Conservation (phyloP, 2,329 filamentous ascomycete species). For the Grosmannia serpens region DNA sequence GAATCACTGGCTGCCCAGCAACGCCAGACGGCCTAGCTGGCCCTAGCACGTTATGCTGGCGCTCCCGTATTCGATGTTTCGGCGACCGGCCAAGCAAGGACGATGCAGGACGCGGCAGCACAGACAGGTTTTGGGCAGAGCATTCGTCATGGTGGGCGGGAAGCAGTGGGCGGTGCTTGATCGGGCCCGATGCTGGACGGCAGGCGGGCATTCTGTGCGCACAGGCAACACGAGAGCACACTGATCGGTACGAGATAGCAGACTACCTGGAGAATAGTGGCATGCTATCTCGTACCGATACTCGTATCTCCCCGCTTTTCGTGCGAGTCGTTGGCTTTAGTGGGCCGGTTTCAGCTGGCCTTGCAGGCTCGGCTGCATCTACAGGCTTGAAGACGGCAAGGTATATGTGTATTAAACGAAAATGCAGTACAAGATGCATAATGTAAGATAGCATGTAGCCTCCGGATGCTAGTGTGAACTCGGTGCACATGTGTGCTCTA, state of each 20-base stretch:
- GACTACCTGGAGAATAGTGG: background rate
- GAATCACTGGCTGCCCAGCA: constrained; percentile 5
- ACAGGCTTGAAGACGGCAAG: background rate
- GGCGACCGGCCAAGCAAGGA: background rate
- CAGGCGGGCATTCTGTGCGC: too few species aligned
- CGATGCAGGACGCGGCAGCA: background rate
- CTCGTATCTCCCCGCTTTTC: background rate
- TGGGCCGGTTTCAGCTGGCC: background rate
- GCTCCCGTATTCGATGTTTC: background rate
- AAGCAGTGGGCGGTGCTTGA: background rate
- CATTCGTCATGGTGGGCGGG: background rate
- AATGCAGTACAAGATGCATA: background rate
- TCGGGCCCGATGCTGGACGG: too few species aligned
- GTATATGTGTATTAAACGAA: background rate
- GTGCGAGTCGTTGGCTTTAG: background rate
- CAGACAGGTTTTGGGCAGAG: background rate
- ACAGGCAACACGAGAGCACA: too few species aligned
- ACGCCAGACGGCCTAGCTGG: background rate
- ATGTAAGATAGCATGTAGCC: background rate
- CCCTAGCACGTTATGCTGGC: background rate
- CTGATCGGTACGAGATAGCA: background rate
- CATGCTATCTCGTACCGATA: background rate
- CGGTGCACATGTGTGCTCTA: background rate
- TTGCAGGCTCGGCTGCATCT: background rate
- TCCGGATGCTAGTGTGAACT: background rate